phyloP scores from a whole-genome alignment of 2,329 filamentous ascomycete genomes.

The Dothistroma septosporum region DNA sequence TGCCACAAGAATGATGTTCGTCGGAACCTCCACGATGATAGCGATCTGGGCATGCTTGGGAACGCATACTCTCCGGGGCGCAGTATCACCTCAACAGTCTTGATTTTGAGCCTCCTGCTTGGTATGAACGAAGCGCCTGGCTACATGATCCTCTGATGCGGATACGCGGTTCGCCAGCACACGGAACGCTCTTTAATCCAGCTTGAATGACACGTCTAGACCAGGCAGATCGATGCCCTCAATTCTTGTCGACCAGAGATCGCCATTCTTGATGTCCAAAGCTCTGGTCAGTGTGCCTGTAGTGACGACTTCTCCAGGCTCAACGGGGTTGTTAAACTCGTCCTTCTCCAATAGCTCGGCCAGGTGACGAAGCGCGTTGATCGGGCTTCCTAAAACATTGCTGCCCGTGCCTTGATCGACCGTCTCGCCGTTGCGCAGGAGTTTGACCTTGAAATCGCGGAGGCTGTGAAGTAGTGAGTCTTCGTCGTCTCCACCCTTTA shows the following conservation, averaged over 20 bases:
- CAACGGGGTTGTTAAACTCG: conserved; percentile 19
- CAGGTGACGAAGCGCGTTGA: conserved; percentile 18
- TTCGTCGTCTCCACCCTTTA: conserved; percentile 7
- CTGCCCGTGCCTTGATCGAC: conserved; percentile 15
- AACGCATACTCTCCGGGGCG: neutral
- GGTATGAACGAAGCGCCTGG: neutral
- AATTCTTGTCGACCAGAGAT: conserved; percentile 21
- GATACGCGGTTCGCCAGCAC: neutral
- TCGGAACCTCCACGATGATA: neutral
- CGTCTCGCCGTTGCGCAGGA: conserved; percentile 15
- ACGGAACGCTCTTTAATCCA: conserved; percentile 4
- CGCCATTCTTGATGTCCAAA: conserved; percentile 18
- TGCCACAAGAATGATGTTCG: neutral
- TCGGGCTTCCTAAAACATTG: conserved; percentile 23
- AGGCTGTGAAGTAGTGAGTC: conserved; percentile 15
- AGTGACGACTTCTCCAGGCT: conserved; percentile 19
- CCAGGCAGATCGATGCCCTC: conserved; percentile 21
- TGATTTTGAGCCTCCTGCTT: neutral
- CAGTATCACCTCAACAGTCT: neutral
- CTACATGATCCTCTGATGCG: neutral
- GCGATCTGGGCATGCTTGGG: neutral
- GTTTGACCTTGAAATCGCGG: conserved; percentile 18
- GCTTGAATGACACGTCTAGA: conserved; percentile 18
- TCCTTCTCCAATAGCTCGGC: conserved; percentile 21
- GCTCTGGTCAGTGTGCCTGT: conserved; percentile 24